These are phyloP conservation scores for Ustilago crameri DNA, from an alignment of 1,284 basidiomycete genomes.

Conservation along the genomic window DNA sequence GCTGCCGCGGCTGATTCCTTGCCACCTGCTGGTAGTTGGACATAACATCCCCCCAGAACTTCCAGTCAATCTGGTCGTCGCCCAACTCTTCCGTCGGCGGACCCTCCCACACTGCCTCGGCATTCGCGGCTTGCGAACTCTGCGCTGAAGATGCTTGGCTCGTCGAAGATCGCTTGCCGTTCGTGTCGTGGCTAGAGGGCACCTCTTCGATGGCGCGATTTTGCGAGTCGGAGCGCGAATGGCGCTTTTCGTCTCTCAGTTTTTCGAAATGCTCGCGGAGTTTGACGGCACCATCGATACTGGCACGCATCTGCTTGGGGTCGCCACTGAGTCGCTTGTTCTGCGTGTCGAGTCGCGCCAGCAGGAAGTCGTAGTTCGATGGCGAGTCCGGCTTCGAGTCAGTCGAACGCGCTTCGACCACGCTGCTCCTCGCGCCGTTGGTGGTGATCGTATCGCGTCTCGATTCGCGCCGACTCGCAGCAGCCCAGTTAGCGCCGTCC, in stretches of 20 bases:
- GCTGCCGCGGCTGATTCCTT: conserved; percentile 72
- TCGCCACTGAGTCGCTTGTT: conserved; percentile 57
- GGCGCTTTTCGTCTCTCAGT: conserved; percentile 42
- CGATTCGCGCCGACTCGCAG: conserved; percentile 16
- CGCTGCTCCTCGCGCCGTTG: conserved; percentile 16
- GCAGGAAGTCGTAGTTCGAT: conserved; percentile 58
- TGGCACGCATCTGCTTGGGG: conserved; percentile 57
- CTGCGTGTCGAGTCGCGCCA: conserved; percentile 56
- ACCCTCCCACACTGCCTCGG: conserved; percentile 22
- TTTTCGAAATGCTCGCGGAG: conserved; percentile 62
- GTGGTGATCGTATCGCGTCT: conserved; percentile 39
- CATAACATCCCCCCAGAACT: conserved; percentile 96
- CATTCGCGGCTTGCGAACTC: neutral
- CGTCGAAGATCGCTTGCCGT: neutral
- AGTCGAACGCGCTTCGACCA: conserved; percentile 8
- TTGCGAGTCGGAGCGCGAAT: conserved; percentile 33
- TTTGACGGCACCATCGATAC: conserved; percentile 61
- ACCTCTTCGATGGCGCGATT: conserved; percentile 10
- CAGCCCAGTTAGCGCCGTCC: conserved; percentile 10
- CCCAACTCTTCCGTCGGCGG: conserved; percentile 36
- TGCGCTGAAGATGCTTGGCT: neutral
- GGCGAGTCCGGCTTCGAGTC: conserved; percentile 13
- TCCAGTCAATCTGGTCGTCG: conserved; percentile 72
- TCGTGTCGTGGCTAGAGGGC: conserved; percentile 11
- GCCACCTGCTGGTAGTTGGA: conserved; percentile 71